A percentile compares a stretch with the other conserved stretches of the same genome.
Conservation (phyloP, 768 basidiomycete genomes). For the Phaeolepiota aurea region DNA sequence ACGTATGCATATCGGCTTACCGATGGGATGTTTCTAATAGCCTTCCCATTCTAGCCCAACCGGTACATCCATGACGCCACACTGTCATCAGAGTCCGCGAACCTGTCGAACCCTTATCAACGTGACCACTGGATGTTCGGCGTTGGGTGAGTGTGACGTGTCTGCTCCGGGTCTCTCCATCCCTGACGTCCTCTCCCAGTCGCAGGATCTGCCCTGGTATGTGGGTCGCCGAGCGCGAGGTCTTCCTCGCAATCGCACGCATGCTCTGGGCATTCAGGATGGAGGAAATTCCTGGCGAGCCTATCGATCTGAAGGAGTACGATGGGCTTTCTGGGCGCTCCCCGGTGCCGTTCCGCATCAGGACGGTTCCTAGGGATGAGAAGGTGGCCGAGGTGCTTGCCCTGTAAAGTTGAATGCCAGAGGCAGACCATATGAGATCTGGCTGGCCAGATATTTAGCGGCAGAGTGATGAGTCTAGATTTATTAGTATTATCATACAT, state of each 20-base stretch:
- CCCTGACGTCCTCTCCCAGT: conserved; percentile 10
- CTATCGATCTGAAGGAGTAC: conserved; percentile 37
- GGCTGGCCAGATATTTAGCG: too few relatives aligned
- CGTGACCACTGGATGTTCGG: conserved; percentile 47
- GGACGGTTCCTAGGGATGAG: conserved; percentile 20
- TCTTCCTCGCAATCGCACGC: conserved; percentile 34
- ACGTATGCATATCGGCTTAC: conserved; percentile 10
- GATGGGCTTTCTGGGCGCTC: conserved; percentile 38
- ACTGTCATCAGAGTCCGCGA: conserved; percentile 33
- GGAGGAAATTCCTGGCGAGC: conserved; percentile 29
- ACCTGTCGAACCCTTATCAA: conserved; percentile 29
- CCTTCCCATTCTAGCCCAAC: conserved; percentile 32
- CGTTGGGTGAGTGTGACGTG: conserved; percentile 26
- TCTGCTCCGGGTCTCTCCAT: not conserved
- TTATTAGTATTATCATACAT: too few relatives aligned
- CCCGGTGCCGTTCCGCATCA: conserved; percentile 32
- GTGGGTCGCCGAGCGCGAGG: conserved; percentile 34
- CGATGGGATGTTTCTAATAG: not conserved
- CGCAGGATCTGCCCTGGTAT: conserved; percentile 36
- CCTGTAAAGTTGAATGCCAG: too few relatives aligned
- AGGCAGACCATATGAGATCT: too few relatives aligned
- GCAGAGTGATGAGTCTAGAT: too few relatives aligned
- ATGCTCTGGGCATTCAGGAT: conserved; percentile 41
- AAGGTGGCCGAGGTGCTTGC: conserved; percentile 17
- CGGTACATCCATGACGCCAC: conserved; percentile 31